Evolutionary conservation across 352 stramenopile genomes (phyloP).

Genomic region (Globisporangium mamillatum): DNA sequence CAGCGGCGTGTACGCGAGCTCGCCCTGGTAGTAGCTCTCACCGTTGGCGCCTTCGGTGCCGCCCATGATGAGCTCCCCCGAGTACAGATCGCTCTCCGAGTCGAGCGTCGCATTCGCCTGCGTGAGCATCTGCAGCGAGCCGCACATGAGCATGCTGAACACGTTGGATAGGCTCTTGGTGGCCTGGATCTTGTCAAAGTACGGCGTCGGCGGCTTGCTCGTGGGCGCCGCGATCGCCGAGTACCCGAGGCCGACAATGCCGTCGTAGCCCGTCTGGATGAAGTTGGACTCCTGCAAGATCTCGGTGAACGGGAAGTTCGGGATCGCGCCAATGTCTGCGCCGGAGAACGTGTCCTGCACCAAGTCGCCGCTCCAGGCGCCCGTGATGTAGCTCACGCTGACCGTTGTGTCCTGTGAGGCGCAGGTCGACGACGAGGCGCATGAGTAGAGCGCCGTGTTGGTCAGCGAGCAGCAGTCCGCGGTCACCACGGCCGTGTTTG

Average conservation of each 20-base stretch:
- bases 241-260: slow-evolving; percentile 71
- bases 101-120: slow-evolving; percentile 31
- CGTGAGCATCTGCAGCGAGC: slow-evolving; percentile 62
- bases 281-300: slow-evolving; percentile 65
- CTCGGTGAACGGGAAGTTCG: slow-evolving; percentile 53
- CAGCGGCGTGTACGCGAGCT: slow-evolving; percentile 71
- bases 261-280: slow-evolving; percentile 69
- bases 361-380: slow-evolving; percentile 63
- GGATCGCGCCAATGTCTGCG: slow-evolving; percentile 38
- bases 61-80: slow-evolving; percentile 60
- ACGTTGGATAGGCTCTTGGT: slow-evolving; percentile 37
- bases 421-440: slow-evolving; percentile 61
- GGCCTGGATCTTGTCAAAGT: slow-evolving; percentile 55
- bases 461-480: slow-evolving; percentile 68
- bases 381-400: slow-evolving; percentile 74
- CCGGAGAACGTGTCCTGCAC: slow-evolving; percentile 72
- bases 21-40: slow-evolving; percentile 52
- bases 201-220: slow-evolving; percentile 41
- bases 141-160: slow-evolving; percentile 79
- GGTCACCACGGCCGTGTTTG: slow-evolving; percentile 78
- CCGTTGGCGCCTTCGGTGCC: slow-evolving; percentile 43
- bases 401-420: slow-evolving; percentile 33
- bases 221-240: slow-evolving; percentile 57
- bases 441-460: slow-evolving; percentile 66
- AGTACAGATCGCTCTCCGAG: slow-evolving; percentile 44